phyloP scores from a whole-genome alignment of 768 basidiomycete genomes.

The Termitomyces sp. region DNA sequence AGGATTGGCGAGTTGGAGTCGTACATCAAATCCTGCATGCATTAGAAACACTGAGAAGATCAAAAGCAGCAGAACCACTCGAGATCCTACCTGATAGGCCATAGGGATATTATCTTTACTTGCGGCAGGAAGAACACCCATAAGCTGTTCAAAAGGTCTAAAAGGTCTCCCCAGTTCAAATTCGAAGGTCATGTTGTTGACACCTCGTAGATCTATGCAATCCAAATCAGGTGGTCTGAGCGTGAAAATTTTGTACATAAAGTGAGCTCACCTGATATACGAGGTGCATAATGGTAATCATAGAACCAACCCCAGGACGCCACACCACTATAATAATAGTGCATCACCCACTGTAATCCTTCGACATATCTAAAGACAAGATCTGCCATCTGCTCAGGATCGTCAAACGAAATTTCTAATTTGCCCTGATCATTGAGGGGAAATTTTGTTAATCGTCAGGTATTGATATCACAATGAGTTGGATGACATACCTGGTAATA shows the following conservation, averaged over 20 bases:
- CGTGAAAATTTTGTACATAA: background rate
- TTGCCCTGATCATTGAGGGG: slow-evolving; percentile 57
- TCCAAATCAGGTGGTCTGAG: background rate
- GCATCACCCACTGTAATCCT: slow-evolving; percentile 98
- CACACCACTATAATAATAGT: slow-evolving; percentile 97
- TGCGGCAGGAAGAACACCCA: slow-evolving; percentile 94
- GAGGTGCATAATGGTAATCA: slow-evolving; percentile 95
- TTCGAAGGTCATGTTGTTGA: slow-evolving; percentile 79
- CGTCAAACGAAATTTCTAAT: slow-evolving; percentile 73
- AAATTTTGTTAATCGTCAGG: background rate
- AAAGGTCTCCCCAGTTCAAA: slow-evolving; percentile 90
- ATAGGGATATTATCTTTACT: slow-evolving; percentile 84
- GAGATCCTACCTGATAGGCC: slow-evolving; percentile 66
- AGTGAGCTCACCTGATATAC: slow-evolving; percentile 76
- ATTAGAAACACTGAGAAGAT: background rate
- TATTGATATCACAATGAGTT: background rate
- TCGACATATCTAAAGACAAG: slow-evolving; percentile 84
- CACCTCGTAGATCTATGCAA: slow-evolving; percentile 52
- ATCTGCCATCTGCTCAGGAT: slow-evolving; percentile 63
- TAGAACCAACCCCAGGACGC: slow-evolving; percentile 99
- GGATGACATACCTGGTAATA: slow-evolving; percentile 74
- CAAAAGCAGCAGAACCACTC: background rate
- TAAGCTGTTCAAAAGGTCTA: slow-evolving; percentile 90
- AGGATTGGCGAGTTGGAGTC: slow-evolving; percentile 81
- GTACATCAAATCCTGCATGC: slow-evolving; percentile 80